A percentile compares a stretch with the other conserved stretches of the same genome.
Evolutionary conservation across 2,329 filamentous ascomycete genomes (phyloP).

Genomic region (Orbilia brochopaga): DNA sequence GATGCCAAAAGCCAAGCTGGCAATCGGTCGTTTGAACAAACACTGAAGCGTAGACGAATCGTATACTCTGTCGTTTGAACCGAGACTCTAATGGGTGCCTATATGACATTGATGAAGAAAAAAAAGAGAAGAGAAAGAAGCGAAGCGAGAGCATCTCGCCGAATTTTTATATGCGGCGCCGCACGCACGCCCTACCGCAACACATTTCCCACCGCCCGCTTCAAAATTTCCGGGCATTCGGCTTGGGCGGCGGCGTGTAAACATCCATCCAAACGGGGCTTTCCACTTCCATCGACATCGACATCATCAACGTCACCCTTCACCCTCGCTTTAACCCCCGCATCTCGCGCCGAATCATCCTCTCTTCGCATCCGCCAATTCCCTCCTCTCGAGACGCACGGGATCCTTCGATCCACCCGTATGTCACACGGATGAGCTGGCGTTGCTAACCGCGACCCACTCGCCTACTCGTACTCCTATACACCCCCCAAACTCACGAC

Average conservation of each 20-base stretch:
- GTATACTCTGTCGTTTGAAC: conserved; percentile 68
- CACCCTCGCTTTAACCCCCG: conserved; percentile 2
- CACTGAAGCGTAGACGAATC: conserved; percentile 65
- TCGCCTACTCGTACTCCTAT: conserved; percentile 27
- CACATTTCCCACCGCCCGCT: conserved; percentile 53
- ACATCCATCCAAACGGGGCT: conserved; percentile 27
- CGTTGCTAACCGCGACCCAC: conserved; percentile 18
- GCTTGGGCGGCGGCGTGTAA: conserved; percentile 58
- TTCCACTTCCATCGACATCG: conserved; percentile 24
- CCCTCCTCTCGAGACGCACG: not conserved
- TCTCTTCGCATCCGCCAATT: not conserved
- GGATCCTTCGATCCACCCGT: not conserved
- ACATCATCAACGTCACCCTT: conserved; percentile 2
- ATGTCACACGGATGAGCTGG: not conserved
- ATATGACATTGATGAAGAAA: conserved; percentile 65
- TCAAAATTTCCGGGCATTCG: conserved; percentile 70
- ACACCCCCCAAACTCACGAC: conserved; percentile 14
- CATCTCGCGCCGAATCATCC: conserved; percentile 4
- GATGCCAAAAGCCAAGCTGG: conserved; percentile 55
- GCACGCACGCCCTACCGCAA: conserved; percentile 41
- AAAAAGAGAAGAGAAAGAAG: conserved; percentile 59
- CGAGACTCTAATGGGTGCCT: conserved; percentile 99
- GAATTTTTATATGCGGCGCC: conserved; percentile 49
- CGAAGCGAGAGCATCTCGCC: conserved; percentile 54
- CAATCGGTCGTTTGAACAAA: conserved; percentile 82